Conservation (phyloP, 768 basidiomycete species). For the Russula foetens region DNA sequence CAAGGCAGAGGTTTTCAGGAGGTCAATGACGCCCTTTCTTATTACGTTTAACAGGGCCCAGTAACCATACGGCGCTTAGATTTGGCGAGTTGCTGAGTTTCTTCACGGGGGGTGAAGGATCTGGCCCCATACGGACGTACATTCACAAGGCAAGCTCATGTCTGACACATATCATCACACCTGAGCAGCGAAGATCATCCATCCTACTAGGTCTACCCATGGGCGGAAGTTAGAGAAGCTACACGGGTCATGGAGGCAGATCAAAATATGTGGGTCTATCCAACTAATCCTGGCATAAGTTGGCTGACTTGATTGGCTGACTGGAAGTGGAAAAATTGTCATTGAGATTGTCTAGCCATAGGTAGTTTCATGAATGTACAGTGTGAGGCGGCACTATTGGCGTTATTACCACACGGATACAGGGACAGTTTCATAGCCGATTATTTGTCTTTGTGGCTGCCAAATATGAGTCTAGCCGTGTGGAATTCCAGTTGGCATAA, state of each 20-base stretch:
- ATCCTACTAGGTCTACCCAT: background rate
- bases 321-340: slow-evolving; percentile 16
- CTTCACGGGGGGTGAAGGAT: slow-evolving; percentile 49
- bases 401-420: too few species aligned
- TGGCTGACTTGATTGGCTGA: background rate
- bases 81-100: slow-evolving; percentile 47
- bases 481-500: background rate
- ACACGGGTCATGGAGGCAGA: slow-evolving; percentile 82
- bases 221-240: slow-evolving; percentile 62
- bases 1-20: slow-evolving; percentile 60
- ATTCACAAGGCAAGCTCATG: slow-evolving; percentile 58
- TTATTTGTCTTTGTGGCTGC: too few species aligned
- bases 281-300: background rate
- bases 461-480: too few species aligned
- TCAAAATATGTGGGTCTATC: slow-evolving; percentile 37
- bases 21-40: slow-evolving; percentile 30
- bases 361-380: background rate
- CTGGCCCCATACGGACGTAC: slow-evolving; percentile 59
- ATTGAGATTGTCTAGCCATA: slow-evolving; percentile 20
- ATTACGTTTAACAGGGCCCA: background rate
- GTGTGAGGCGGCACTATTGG: too few species aligned
- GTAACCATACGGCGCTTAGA: slow-evolving; percentile 30
- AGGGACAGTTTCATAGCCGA: too few species aligned
- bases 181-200: too few species aligned
- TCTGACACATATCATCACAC: too few species aligned